Base-by-base conservation (phyloP, 108 stramenopile species). In the Skeletonema marinoi region DNA sequence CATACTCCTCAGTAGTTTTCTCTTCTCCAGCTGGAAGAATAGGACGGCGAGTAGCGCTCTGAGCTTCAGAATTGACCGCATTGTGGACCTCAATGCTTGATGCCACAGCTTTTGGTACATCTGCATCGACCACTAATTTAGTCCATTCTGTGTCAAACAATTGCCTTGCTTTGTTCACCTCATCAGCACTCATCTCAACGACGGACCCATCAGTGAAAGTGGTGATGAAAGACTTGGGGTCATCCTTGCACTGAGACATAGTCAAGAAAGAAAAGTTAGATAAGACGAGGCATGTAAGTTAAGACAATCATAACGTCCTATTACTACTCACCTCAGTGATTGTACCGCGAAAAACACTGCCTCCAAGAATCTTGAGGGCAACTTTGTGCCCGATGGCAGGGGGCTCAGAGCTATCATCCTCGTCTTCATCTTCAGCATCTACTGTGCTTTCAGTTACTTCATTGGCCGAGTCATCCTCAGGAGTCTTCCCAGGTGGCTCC, bases 11-110 rank as follows among this genome's bases (percentile, higher is more conserved):
- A 6, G 78, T 61, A 30, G 56, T 65, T 17, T 80, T 62, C 25
- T 67, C 73, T 64, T 80, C 80, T 29, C 41, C 80, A n/a, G 69
- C 68, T 16, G 38, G 48, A 16, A 80, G 50, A 17, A 74, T 38
- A 35, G 73, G 80, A n/a, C 36, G 21, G 54, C 73, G 80, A 38
- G 60, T 32, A 44, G 13, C 42, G 6, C n/a, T 17, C 62, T 71
- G 38, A 31, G 21, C 32, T 21, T 9, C 19, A 7, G 59, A 29
- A n/a, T 29, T 42, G 30, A 19, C 58, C 8, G 38, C 32, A 59
- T 56, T 68, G n/a, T 65, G 31, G 33, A 68, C 73, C 32, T 70
- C 68, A 50, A 76, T 58, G 51, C 62, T 64, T 11, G 73, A 29
- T 31, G 63, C 73, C 61, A 29, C 38, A 33, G 44, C 46, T 65